Conservation (phyloP, 306 rosid species). For the Fagus sylvatica region DNA sequence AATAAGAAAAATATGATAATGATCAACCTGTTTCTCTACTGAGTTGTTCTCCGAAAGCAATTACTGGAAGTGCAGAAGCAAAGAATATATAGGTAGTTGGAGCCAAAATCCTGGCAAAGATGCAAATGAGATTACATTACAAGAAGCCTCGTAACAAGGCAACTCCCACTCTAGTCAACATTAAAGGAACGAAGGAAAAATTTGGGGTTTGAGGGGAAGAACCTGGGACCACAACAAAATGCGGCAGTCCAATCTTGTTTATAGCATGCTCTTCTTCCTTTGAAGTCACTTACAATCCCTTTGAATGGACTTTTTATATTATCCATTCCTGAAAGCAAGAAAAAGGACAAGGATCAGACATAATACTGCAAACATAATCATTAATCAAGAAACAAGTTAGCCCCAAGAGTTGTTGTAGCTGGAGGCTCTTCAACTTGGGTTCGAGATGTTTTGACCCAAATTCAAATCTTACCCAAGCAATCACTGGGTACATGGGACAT, state of each 20-base stretch:
- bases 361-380: no score
- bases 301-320: neutral
- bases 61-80: constrained; percentile 85
- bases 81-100: constrained; percentile 77
- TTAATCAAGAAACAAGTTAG: no score
- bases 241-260: constrained; percentile 10
- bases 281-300: constrained; percentile 2
- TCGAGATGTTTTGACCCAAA: no score
- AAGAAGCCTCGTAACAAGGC: neutral
- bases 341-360: no score
- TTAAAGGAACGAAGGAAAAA: no score
- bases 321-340: neutral
- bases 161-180: neutral
- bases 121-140: neutral
- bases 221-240: neutral
- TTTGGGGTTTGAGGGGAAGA: neutral
- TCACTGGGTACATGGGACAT: no score
- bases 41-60: constrained; percentile 75
- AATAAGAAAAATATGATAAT: neutral
- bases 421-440: no score
- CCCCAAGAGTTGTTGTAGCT: no score
- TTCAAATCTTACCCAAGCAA: no score
- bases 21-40: constrained; percentile 66
- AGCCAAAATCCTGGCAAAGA: constrained; percentile 57
- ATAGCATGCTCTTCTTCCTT: constrained; percentile 7